phyloP scores from a whole-genome alignment of 441 rosid genomes.

The Hypseocharis bilobata region DNA sequence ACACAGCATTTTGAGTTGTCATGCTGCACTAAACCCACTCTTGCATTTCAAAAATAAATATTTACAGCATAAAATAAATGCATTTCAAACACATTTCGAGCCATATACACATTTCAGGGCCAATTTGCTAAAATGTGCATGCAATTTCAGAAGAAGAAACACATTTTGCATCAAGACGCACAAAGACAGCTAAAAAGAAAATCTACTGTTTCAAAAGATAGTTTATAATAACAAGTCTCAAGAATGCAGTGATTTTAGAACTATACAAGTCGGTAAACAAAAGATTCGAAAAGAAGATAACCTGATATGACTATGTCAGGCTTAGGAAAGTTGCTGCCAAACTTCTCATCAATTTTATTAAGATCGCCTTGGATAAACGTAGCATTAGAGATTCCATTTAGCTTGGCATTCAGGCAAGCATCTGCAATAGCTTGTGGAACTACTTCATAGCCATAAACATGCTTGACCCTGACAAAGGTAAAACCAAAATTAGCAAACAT shows the following conservation, averaged over 20 bases:
- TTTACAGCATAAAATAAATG: no score
- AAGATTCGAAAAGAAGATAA: slow-evolving; percentile 20
- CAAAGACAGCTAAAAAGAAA: no score
- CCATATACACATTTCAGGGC: background rate
- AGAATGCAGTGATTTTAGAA: no score
- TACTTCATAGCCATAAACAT: slow-evolving; percentile 86
- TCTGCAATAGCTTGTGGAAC: slow-evolving; percentile 85
- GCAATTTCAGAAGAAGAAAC: no score
- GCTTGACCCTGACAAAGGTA: slow-evolving; percentile 46
- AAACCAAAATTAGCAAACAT: background rate
- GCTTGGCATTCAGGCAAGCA: slow-evolving; percentile 61
- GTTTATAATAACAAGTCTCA: no score
- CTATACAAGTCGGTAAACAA: background rate
- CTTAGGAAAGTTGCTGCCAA: slow-evolving; percentile 67
- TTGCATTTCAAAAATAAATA: no score
- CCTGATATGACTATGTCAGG: slow-evolving; percentile 85
- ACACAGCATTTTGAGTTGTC: no score
- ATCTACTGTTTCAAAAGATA: no score
- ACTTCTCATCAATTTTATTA: slow-evolving; percentile 67
- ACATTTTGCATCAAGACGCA: no score
- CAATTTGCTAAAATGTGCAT: no score
- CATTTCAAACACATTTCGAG: no score
- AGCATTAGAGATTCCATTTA: slow-evolving; percentile 70
- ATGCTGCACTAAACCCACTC: no score
- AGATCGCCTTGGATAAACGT: slow-evolving; percentile 88